Evolutionary conservation across 257 asterid species (phyloP), one percentile per base, ranked within the genome.

Genomic region (Ilex aquifolium): DNA sequence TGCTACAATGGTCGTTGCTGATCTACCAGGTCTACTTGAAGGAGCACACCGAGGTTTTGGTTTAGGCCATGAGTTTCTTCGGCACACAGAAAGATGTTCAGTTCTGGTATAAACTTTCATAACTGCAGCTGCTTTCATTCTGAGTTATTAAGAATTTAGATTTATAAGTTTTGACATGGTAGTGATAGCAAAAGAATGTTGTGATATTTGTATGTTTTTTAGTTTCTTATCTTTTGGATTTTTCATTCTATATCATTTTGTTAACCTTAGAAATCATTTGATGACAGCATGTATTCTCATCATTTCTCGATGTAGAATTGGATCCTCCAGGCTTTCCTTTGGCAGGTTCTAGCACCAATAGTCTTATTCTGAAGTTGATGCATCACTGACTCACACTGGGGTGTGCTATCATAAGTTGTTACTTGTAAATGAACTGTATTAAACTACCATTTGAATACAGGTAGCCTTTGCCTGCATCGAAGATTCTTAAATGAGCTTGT

Each of bases 31-130:
- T 40, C 83, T 93, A 30, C 87, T 93, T 3, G 99, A 93, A 79
- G 99, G 99, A 32, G 97, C 97, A 59, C 99, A 93, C 71, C 86
- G 83, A 59, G 99, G 99, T 69, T 93, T 87, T 67, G 97, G 97
- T 59, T 83, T 93, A 69, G 99, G 99, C 31, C 95, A 93, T 59
- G 97, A 93, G 76, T 93, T 90, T 74, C 95, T 93, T 69, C 88
- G 96, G 11, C 95, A 90, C 83, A 76, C 97, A 2, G 97, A 93
- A 79, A 84, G 99, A 74, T 93, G 99, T 74, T 78, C 95, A 3
- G 92, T 90, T 82, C 82, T 93, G 97, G 97, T 87, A 89, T 61
- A 42, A 30, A 55, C 51, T 29, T 48, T 46, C 59, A 30, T 30
- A 44, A 57, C 14, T 63, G 63, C 64, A 52, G 10, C 39, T 52